These are phyloP conservation scores for Geotrichum phurueaensis DNA, from an alignment of 1,139 yeast genomes.

Conservation along the genomic window DNA sequence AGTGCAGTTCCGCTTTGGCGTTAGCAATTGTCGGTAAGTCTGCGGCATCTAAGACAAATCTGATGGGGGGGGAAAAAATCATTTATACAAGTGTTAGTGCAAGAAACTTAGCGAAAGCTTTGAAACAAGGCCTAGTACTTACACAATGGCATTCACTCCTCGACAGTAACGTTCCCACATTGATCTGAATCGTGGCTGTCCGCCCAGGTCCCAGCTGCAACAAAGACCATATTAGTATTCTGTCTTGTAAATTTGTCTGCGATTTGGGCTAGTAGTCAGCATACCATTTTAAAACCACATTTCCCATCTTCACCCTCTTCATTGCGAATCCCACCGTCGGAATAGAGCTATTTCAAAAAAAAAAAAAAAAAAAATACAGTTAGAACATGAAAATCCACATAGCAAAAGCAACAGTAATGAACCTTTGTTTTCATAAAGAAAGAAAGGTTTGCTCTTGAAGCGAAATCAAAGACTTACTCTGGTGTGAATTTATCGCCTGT, in stretches of 20 bases:
- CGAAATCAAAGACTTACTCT: constrained; percentile 27
- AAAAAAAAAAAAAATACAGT: neutral
- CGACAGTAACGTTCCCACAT: constrained; percentile 42
- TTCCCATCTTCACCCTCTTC: constrained; percentile 37
- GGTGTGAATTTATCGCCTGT: constrained; percentile 36
- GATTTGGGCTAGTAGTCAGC: constrained; percentile 8
- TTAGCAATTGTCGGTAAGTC: constrained; percentile 27
- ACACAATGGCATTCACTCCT: constrained; percentile 38
- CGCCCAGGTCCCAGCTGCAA: constrained; percentile 39
- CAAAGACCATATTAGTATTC: neutral
- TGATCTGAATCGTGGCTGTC: constrained; percentile 39
- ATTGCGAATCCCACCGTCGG: constrained; percentile 40
- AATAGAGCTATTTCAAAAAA: constrained; percentile 29
- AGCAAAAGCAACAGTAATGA: neutral
- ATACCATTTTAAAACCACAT: constrained; percentile 37
- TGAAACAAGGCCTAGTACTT: constrained; percentile 15
- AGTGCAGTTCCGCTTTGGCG: constrained; percentile 34
- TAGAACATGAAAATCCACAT: neutral
- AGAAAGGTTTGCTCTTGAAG: too few species aligned
- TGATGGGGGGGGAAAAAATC: neutral
- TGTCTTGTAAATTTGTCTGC: neutral
- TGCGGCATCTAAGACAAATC: constrained; percentile 37
- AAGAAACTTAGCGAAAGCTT: neutral
- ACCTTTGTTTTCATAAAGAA: too few species aligned
- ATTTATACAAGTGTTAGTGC: too few species aligned